phyloP scores from a whole-genome alignment of 2,329 filamentous ascomycete genomes.

The Eutypa lata region DNA sequence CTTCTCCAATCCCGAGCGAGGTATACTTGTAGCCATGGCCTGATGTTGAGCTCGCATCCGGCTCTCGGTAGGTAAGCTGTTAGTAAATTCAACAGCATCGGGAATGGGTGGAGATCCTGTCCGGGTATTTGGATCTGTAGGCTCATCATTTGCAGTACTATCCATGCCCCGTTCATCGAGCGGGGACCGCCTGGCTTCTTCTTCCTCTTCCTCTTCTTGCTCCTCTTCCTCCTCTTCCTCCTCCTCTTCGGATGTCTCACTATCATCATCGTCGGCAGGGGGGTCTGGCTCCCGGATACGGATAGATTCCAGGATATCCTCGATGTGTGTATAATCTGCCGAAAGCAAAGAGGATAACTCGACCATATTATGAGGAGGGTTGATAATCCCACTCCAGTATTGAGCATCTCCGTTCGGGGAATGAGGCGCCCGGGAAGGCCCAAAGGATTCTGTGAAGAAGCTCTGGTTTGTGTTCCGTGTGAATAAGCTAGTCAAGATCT shows the following conservation, averaged over 20 bases:
- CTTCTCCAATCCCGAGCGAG: conserved; percentile 33
- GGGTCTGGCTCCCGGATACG: conserved; percentile 17
- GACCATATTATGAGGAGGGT: conserved; percentile 27
- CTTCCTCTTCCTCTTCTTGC: conserved; percentile 13
- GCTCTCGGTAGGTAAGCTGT: conserved; percentile 35
- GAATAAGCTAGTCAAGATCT: conserved; percentile 56
- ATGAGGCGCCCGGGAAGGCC: conserved; percentile 19
- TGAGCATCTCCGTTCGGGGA: conserved; percentile 21
- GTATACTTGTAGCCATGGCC: conserved; percentile 31
- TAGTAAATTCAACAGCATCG: conserved; percentile 27
- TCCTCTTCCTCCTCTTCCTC: conserved; percentile 25
- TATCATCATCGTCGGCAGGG: conserved; percentile 17
- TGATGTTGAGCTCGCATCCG: conserved; percentile 36
- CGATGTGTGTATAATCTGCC: conserved; percentile 26
- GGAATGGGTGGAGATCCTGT: conserved; percentile 9
- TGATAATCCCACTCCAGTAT: conserved; percentile 28
- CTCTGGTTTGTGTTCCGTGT: conserved; percentile 27
- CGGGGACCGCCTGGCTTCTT: neutral
- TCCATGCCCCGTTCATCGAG: conserved; percentile 16
- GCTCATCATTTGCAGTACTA: conserved; percentile 14
- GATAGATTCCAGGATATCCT: conserved; percentile 29
- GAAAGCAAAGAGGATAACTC: conserved; percentile 27
- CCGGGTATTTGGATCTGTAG: conserved; percentile 3
- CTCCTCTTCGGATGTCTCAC: conserved; percentile 25
- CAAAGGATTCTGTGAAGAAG: conserved; percentile 31